Base-by-base conservation (phyloP, 352 stramenopile species). In the Globisporangium emineosum region DNA sequence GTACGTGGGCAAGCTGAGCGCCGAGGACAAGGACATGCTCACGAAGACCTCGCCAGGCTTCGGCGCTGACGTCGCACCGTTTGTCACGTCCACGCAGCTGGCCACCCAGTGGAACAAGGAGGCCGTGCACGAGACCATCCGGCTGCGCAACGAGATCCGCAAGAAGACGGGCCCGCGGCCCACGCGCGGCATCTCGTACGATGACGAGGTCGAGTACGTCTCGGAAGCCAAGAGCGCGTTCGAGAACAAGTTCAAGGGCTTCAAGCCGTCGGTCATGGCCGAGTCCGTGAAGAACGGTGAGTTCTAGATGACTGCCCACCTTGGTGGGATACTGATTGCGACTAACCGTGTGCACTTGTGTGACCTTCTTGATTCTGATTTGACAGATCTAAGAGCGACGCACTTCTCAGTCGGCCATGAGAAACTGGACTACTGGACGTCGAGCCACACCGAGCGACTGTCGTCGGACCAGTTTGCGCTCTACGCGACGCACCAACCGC, bases 221-320 rank as follows among this genome's bases (percentile, higher is more conserved):
- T 93, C 83, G 23, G 81, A 91, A 62, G 69, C 77, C 60, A 92
- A 88, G 64, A 87, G 78, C 47, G 72, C 77, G 54, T 92, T 79
- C 63, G 75, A 81, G 59, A 88, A 91, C 70, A 91, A 91, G 60
- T 77, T 74, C 45, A 89, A 85, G 57, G 74, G 72, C 17, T 76
- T 86, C 69, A 92, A 91, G 62, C 75, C 81, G 49, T 89, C 81
- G 21, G 69, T 89, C 59, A 91, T 93, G 78, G 78, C 83, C 42
- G 84, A 73, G 27, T 83, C 80, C 8, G 78, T 92, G 55, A 91
- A 91, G 64, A 91, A 92, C 62, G 82, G 81, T 91, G n/a, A n/a
- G n/a, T n/a, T n/a, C n/a, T n/a, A n/a, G n/a, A n/a, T n/a, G n/a
- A n/a, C n/a, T n/a, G n/a, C n/a, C n/a, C n/a, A n/a, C n/a, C n/a